Evolutionary conservation across 371 early-diverging fungal genomes (phyloP), one percentile per base, ranked within the genome.

Genomic region (Lichtheimia ramosa): DNA sequence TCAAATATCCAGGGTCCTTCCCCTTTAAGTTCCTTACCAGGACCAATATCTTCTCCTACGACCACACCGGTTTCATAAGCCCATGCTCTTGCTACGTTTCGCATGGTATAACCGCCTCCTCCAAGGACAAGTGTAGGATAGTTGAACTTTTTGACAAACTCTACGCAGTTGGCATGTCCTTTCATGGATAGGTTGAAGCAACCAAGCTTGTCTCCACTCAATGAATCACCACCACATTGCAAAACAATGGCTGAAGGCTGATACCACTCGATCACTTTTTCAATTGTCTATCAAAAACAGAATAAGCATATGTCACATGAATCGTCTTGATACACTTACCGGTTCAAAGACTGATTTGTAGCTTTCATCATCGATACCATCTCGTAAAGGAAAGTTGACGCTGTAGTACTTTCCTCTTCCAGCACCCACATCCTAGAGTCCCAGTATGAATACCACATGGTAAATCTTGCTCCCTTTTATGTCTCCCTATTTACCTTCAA

Each of bases 171-270:
- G 18, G 94, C 94, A 68, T 98, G 98, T 0, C 94, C 97, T 55
- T 82, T 79, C 58, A 96, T 92, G 41, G 87, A 87, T 27, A 98
- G 69, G 70, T 95, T 96, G 67, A 98, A 98, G 24, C 89, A 85
- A 13, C 98, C 98, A n/a, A 98, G 68, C n/a, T 92, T 82, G 78
- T 98, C 98, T 51, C 89, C 88, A 1, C 92, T 95, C 8, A 98
- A 68, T 10, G 96, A 96, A 68, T 98, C 98, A 1, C 96, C 96
- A 18, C 98, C 98, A 71, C 96, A 96, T 70, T 98, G 97, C 43
- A 96, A 66, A 0, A 98, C 96, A 54, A 96, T 88, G 0, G 89
- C 94, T 21, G 86, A 82, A 3, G 98, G 98, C 43, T 81, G 75
- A 68, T 87, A 96, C 5, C 83, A 86, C 42, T 86, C 88, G 56